Evolutionary conservation across 306 rosid species (phyloP).

Genomic region (Lathyrus oleraceus): DNA sequence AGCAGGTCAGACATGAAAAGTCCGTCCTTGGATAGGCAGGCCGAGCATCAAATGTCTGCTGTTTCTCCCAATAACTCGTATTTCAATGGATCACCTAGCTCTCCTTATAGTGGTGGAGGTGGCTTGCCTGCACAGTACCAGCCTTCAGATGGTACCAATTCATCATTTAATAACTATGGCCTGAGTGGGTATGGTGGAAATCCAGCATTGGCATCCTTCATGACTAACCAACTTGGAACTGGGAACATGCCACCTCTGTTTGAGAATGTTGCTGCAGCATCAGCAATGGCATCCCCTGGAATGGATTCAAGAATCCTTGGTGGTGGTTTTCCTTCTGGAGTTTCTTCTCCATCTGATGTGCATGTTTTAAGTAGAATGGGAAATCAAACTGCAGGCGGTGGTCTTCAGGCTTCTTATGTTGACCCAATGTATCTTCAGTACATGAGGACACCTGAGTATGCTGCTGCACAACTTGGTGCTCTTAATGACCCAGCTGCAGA

Average conservation of each 20-base stretch:
- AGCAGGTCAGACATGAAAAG: constrained; percentile 50
- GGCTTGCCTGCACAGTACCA: constrained; percentile 62
- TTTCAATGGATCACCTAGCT: constrained; percentile 65
- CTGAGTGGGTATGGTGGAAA: constrained; percentile 58
- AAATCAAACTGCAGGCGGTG: constrained; percentile 63
- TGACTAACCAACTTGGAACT: constrained; percentile 80
- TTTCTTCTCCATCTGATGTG: constrained; percentile 59
- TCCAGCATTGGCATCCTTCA: constrained; percentile 73
- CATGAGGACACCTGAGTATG: constrained; percentile 83
- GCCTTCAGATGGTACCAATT: constrained; percentile 61
- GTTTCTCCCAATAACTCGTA: constrained; percentile 51
- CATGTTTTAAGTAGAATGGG: constrained; percentile 69
- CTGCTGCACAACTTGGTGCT: constrained; percentile 78
- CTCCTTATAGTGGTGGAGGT: constrained; percentile 66
- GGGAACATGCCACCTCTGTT: constrained; percentile 71
- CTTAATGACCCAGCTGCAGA: constrained; percentile 72
- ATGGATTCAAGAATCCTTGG: constrained; percentile 79
- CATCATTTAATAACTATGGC: constrained; percentile 68
- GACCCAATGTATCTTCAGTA: constrained; percentile 87
- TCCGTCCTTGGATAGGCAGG: constrained; percentile 55
- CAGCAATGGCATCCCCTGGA: constrained; percentile 70
- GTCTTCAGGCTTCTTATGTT: constrained; percentile 74
- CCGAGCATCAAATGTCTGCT: constrained; percentile 54
- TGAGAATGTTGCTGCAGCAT: constrained; percentile 79
- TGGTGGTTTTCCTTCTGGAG: constrained; percentile 42